A percentile compares a stretch with the other conserved stretches of the same genome.
phyloP scores from a whole-genome alignment of 768 basidiomycete species.

The Boletus barrowsii region DNA sequence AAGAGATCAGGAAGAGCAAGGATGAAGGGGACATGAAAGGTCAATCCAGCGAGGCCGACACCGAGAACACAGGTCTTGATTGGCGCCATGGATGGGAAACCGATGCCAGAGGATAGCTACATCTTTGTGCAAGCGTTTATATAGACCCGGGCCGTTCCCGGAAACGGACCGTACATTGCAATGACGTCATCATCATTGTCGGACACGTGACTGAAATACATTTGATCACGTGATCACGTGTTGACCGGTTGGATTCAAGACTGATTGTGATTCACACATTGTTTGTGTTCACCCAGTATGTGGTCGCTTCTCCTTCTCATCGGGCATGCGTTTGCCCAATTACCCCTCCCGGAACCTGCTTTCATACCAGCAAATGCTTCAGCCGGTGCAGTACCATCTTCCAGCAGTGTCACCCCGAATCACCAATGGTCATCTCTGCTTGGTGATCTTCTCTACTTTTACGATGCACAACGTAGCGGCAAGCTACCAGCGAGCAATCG shows the following conservation, averaged over 20 bases:
- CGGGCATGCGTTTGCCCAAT: conserved; percentile 45
- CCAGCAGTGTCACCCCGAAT: conserved; percentile 48
- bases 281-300: conserved; percentile 10
- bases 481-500: conserved; percentile 64
- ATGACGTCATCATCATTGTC: conserved; percentile 9
- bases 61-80: conserved; percentile 73
- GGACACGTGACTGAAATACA: conserved; percentile 10
- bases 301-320: conserved; percentile 18
- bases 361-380: conserved; percentile 61
- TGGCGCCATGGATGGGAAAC: conserved; percentile 31
- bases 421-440: conserved; percentile 79
- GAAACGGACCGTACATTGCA: too few species aligned
- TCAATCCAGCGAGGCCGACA: conserved; percentile 70
- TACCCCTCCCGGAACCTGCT: conserved; percentile 61
- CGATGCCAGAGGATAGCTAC: too few species aligned
- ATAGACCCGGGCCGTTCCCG: neutral
- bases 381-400: conserved; percentile 50
- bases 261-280: too few species aligned
- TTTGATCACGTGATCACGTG: conserved; percentile 24
- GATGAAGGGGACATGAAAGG: conserved; percentile 81
- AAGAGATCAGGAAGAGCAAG: conserved; percentile 69
- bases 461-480: conserved; percentile 88
- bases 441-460: conserved; percentile 82
- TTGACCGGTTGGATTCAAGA: neutral
- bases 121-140: too few species aligned